These are phyloP conservation scores for Tylopilus sp. DNA, from an alignment of 1,284 basidiomycete genomes.

Conservation along the genomic window DNA sequence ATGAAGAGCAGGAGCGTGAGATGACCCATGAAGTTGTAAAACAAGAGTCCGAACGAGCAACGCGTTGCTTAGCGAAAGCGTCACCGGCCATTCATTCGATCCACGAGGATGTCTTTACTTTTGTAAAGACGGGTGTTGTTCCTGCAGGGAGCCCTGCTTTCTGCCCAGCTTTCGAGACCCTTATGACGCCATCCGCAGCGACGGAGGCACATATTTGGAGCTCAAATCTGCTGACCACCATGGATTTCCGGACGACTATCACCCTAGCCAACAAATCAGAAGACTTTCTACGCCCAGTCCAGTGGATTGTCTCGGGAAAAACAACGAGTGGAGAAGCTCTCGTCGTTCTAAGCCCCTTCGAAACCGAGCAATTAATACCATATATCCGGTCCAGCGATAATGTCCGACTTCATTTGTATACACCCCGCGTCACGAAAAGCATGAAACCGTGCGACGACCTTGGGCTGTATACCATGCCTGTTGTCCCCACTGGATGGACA, in stretches of 20 bases:
- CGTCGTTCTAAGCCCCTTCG: slow-evolving; percentile 56
- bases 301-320: slow-evolving; percentile 51
- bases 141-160: slow-evolving; percentile 1
- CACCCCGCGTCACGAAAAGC: slow-evolving; percentile 46
- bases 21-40: slow-evolving; percentile 52
- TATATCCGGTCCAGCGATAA: slow-evolving; percentile 44
- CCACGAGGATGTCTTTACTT: slow-evolving; percentile 21
- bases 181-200: slow-evolving; percentile 11
- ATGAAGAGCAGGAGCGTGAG: slow-evolving; percentile 63
- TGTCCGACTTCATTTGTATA: slow-evolving; percentile 56
- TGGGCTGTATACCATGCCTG: slow-evolving; percentile 45
- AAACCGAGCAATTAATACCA: slow-evolving; percentile 52
- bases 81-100: slow-evolving; percentile 31
- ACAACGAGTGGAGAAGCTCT: slow-evolving; percentile 19
- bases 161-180: slow-evolving; percentile 10
- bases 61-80: slow-evolving; percentile 40
- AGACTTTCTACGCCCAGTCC: slow-evolving; percentile 53
- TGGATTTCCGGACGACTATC: slow-evolving; percentile 37
- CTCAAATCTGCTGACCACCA: slow-evolving; percentile 33
- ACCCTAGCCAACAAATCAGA: not conserved
- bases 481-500: slow-evolving; percentile 25
- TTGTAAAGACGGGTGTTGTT: slow-evolving; percentile 33
- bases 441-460: slow-evolving; percentile 54
- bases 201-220: slow-evolving; percentile 26
- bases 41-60: slow-evolving; percentile 44